Evolutionary conservation across 2,329 filamentous ascomycete genomes (phyloP).

Genomic region (Colletotrichum horii): DNA sequence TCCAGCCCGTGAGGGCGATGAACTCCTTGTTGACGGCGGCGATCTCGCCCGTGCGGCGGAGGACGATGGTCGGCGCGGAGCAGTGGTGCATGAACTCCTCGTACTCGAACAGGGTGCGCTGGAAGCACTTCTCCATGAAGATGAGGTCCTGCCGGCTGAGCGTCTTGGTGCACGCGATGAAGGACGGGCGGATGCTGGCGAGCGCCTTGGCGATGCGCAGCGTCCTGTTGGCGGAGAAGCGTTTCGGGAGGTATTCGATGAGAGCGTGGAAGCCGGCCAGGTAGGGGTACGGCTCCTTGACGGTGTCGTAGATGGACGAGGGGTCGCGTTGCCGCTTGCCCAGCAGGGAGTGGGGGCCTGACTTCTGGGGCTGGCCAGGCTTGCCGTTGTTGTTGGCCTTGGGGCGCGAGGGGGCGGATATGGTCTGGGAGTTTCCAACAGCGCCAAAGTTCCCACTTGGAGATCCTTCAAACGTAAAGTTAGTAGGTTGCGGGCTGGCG

Average conservation of each 20-base stretch:
- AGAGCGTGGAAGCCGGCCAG: constrained; percentile 89
- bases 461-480: constrained; percentile 60
- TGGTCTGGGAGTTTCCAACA: constrained; percentile 21
- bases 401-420: constrained; percentile 38
- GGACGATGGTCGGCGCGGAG: constrained; percentile 90
- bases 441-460: constrained; percentile 35
- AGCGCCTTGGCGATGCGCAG: constrained; percentile 86
- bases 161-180: constrained; percentile 91
- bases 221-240: constrained; percentile 79
- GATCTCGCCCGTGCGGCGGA: constrained; percentile 91
- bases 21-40: constrained; percentile 97
- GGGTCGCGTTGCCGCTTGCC: constrained; percentile 72
- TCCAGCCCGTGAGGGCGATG: constrained; percentile 94
- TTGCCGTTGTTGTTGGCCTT: constrained; percentile 41
- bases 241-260: constrained; percentile 77
- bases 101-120: constrained; percentile 90
- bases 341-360: constrained; percentile 55
- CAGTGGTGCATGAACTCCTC: constrained; percentile 90
- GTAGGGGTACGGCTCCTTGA: constrained; percentile 92
- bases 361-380: constrained; percentile 43
- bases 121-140: constrained; percentile 98
- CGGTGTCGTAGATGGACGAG: constrained; percentile 84
- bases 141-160: constrained; percentile 87
- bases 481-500: constrained; percentile 62
- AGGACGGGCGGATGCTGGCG: constrained; percentile 87